Evolutionary conservation across 2,329 filamentous ascomycete species (phyloP), one percentile per base, ranked within the genome.

Genomic region (Pyrenophora seminiperda): DNA sequence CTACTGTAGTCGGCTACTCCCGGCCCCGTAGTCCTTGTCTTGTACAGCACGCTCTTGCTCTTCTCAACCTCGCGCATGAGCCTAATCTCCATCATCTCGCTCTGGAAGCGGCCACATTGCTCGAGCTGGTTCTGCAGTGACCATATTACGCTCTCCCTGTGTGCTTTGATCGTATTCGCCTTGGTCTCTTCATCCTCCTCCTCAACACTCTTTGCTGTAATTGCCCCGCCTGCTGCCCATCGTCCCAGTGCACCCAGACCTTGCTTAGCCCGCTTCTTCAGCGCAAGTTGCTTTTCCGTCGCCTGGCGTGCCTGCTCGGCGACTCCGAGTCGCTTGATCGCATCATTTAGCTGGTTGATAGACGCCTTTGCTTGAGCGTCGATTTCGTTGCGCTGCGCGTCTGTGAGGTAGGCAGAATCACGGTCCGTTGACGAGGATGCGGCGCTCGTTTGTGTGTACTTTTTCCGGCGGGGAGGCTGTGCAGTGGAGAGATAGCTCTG

Each of bases 11-110:
- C 64, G 15, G 53, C 56, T 14, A 52, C 36, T 7, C 53, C 41
- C 13, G 68, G 62, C 41, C 68, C 63, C 5, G 63, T 66, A 3
- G 65, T 74, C 43, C 79, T 78, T 3, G 83, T 80, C 71, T 90
- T 92, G 58, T 91, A 89, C 47, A 96, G 77, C 51, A 93, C 83
- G 67, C 90, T 95, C 74, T 90, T 90, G 66, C 87, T 92, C 82
- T 89, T 94, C 76, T 97, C 92, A 72, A 93, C 81, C 71, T 95
- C 90, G 46, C 94, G 80, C 66, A 86, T 85, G 60, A 97, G 79
- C 62, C 94, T 79, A 66, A 90, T 89, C 76, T 96, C 92, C 81
- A 97, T 96, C 91, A 97, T 97, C 41, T 82, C 83, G 63, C 90
- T 86, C 77, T 97, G 93, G 56, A 88, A 85, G 63, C 84, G 81